These are phyloP conservation scores for Dioscorea alata DNA, from an alignment of 106 monocot genomes.

Conservation along the genomic window DNA sequence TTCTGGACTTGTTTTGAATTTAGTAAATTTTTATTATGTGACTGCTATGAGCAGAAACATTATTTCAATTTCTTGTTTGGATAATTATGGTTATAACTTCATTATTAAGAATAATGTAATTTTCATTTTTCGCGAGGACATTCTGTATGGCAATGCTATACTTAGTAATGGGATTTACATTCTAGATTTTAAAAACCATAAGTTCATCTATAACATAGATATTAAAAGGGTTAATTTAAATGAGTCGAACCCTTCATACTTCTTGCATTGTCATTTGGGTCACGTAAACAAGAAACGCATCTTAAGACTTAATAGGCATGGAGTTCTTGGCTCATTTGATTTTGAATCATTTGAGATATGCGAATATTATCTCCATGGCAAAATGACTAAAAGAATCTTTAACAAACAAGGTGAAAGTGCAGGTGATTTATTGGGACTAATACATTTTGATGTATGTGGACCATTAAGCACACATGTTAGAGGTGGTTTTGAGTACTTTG, in stretches of 20 bases:
- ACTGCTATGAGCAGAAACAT: neutral
- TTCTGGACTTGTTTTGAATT: neutral
- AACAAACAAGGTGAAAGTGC: neutral
- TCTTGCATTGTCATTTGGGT: neutral
- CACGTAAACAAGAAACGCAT: neutral
- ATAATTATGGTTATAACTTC: neutral
- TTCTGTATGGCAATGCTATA: neutral
- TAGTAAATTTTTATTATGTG: neutral
- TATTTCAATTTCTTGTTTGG: neutral
- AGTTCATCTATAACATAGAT: neutral
- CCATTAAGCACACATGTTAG: neutral
- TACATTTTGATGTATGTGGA: neutral
- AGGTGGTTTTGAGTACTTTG: neutral
- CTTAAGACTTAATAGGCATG: neutral
- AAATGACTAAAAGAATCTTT: neutral
- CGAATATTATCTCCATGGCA: neutral
- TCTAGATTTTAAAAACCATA: neutral
- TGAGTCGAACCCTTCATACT: neutral
- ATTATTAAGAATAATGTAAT: neutral
- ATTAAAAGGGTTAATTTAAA: neutral
- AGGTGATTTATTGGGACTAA: neutral
- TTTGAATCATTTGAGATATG: neutral
- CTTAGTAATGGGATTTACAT: neutral
- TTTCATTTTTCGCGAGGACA: neutral
- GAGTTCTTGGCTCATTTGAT: neutral